Base-by-base conservation (phyloP, 306 rosid genomes). In the Corylus avellana region DNA sequence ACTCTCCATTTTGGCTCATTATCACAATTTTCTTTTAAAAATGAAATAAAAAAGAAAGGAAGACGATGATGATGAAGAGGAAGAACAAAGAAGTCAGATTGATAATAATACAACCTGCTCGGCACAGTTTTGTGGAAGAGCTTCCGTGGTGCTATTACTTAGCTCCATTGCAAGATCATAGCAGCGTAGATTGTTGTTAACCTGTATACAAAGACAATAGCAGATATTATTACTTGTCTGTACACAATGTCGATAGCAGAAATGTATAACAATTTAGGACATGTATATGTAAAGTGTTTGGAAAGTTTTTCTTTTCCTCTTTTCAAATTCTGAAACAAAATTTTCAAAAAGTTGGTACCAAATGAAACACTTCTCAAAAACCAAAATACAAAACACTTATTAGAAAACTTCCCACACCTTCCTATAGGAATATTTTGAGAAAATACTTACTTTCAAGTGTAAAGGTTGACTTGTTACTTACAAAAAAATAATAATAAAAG, bases 161-260 rank as follows among this genome's bases (percentile, higher is more conserved):
- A 92, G 88, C 86, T 92, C 98, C 98, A 90, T 88, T 48, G 99
- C 99, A 74, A 95, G 98, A 87, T 95, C 98, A 85, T 95, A 93
- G 92, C 99, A 93, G 75, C 99, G 97, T 81, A 95, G 82, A 82
- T 95, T 95, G 88, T 95, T 95, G 90, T 95, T 95, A 72, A 95
- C 88, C 99, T 95, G 89, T 70, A 81, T 22, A 75, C 58, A 84
- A 75, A 27, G 53, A 53, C 56, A 47, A 80, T 51, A 70, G 73
- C 16, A 50, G 16, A 95, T 79, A 82, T 93, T 95, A 85, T 95
- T 93, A 89, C 90, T 95, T 72, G 91, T 90, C 94, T 90, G 90
- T 78, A 80, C 22, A 70, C 54, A 84, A 62, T 37, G 66, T 70
- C 51, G 3, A 39, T 37, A 39, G 72, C 51, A 68, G 51, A 70